Percentiles rank a stretch among this genome's conserved stretches.
phyloP scores from a whole-genome alignment of 371 early-diverging fungal species.

The Mucor plumbeus region DNA sequence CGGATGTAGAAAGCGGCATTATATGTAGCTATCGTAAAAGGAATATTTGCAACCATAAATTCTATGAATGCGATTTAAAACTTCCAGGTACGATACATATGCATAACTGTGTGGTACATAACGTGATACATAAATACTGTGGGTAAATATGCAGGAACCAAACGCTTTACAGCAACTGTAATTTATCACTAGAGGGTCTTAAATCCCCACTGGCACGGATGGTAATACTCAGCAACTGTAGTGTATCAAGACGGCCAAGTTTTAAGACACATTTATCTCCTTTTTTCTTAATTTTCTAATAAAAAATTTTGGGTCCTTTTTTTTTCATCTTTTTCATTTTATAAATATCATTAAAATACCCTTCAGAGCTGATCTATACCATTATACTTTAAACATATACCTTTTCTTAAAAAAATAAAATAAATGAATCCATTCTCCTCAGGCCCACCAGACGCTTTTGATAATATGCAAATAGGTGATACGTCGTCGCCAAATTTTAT shows the following conservation, averaged over 20 bases:
- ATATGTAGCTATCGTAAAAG: no score
- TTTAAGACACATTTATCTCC: background rate
- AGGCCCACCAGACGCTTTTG: background rate
- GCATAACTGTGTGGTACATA: no score
- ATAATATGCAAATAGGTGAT: background rate
- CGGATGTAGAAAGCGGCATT: no score
- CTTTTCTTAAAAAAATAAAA: background rate
- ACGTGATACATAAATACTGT: no score
- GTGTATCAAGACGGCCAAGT: background rate
- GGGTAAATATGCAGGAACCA: no score
- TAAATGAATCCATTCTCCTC: slow-evolving; percentile 1
- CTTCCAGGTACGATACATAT: no score
- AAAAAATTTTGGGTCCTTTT: background rate
- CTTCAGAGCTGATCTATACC: background rate
- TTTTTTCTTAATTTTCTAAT: background rate
- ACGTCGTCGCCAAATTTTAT: background rate
- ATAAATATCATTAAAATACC: background rate
- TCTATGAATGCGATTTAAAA: no score
- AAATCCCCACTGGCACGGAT: no score
- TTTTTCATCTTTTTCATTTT: background rate
- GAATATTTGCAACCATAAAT: no score
- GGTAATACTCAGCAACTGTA: background rate
- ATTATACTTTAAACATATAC: background rate
- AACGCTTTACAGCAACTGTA: background rate
- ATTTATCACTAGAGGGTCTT: background rate